Evolutionary conservation across 176 grass and related monocot species (phyloP).

Genomic region (Pontederia crassipes): DNA sequence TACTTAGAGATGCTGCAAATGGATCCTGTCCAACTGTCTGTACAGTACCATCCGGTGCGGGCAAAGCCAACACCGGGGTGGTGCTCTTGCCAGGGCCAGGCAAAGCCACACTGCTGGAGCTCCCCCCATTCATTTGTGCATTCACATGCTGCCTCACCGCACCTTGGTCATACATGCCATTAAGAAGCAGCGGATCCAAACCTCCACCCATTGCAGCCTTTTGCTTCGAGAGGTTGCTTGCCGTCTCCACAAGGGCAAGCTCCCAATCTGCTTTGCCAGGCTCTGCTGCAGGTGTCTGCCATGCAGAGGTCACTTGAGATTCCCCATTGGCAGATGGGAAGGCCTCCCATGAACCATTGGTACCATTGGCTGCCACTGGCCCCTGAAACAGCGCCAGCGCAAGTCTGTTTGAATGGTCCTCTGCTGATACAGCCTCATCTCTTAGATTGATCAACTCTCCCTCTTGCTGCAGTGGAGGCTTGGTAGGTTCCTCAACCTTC

Average conservation of each 20-base stretch:
- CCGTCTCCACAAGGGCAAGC: no score
- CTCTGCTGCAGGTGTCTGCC: no score
- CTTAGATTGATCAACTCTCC: conserved; percentile 60
- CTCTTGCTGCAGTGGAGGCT: background rate
- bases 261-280: no score
- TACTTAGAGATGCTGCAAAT: conserved; percentile 40
- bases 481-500: background rate
- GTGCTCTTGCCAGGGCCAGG: conserved; percentile 15
- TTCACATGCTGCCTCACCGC: no score
- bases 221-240: no score
- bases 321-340: conserved; percentile 8
- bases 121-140: conserved; percentile 15
- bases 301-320: no score
- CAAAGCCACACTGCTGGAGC: conserved; percentile 53
- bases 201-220: no score
- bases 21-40: conserved; percentile 19
- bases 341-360: conserved; percentile 14
- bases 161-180: no score
- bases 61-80: conserved; percentile 48
- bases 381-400: conserved; percentile 52
- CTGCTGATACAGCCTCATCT: conserved; percentile 31
- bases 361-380: conserved; percentile 6
- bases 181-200: no score
- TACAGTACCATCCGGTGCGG: conserved; percentile 9
- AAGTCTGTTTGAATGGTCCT: conserved; percentile 40